phyloP scores from a whole-genome alignment of 345 rosid species.

The Salix brachista region DNA sequence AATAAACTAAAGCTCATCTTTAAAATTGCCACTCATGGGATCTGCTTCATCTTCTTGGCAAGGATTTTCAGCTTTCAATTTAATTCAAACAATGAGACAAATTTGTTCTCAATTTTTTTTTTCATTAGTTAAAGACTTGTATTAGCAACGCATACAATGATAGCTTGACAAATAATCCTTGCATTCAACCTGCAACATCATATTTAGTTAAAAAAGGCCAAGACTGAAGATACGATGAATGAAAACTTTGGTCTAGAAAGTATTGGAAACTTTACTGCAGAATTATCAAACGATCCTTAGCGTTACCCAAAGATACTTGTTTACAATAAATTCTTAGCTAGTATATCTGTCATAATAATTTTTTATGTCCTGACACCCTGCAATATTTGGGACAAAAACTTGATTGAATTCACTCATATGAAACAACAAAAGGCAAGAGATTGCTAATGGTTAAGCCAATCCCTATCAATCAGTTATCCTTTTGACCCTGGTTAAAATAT shows the following conservation, averaged over 20 bases:
- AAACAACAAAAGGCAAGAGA: neutral
- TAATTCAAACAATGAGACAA: neutral
- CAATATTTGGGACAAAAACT: neutral
- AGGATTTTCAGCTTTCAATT: neutral
- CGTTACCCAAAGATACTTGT: neutral
- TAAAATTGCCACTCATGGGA: neutral
- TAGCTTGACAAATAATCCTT: neutral
- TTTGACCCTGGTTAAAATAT: neutral
- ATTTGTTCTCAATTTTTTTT: neutral
- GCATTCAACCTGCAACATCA: neutral
- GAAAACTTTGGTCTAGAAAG: neutral
- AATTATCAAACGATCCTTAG: neutral
- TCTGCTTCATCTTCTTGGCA: slow-evolving; percentile 7
- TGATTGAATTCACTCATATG: neutral
- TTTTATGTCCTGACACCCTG: neutral
- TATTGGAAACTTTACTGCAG: neutral
- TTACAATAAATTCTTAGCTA: neutral
- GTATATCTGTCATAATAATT: neutral
- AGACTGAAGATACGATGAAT: neutral
- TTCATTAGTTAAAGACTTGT: neutral
- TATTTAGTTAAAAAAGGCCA: neutral
- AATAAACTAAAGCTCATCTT: neutral
- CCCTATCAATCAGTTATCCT: neutral
- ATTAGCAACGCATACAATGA: neutral
- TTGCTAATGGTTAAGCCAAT: no score